Base-by-base conservation (phyloP, 2,329 filamentous ascomycete species). In the Myrmaecium sp. region DNA sequence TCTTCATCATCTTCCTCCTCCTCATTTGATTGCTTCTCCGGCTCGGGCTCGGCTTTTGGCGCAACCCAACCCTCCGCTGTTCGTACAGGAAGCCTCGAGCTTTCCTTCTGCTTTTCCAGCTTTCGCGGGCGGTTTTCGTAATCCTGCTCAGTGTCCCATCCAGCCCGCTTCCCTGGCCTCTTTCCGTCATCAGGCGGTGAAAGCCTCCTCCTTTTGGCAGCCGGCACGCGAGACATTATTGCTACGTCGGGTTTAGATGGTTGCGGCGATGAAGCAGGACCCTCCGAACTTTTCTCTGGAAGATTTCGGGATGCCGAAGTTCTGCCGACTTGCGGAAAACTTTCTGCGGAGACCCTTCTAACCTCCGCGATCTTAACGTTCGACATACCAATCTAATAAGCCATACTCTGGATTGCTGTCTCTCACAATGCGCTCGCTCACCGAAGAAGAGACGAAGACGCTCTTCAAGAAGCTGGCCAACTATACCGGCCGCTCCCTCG, bases 381-480 rank as follows among this genome's bases (percentile, higher is more conserved):
- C 24, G 5, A 11, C 10, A 12, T 30, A 37, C 33, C n/a, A 7
- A 6, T 23, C 14, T 7, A 12, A 12, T 12, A 23, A 13, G 14
- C 11, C 11, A 23, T 12, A 23, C 14, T 23, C 21, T 23, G 21
- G 21, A 31, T 39, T 36, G 34, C n/a, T n/a, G n/a, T n/a, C n/a
- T n/a, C n/a, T n/a, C n/a, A n/a, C n/a, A 24, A 91, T 92, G 81
- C 70, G 82, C 30, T 69, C 76, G 27, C 69, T 93, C 38, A 89
- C 82, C 30, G 82, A 82, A 52, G 55, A 62, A 46, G 77, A 83
- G 57, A 79, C 74, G 31, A 71, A 74, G 51, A 79, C 77, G 2
- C 71, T 94, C 42, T 91, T 94, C 55, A 69, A 75, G 41, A 93
- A 95, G 62, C 71, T 98, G 21, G 89, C 89, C 31, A 80, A 83